Evolutionary conservation across 768 basidiomycete genomes (phyloP).

Genomic region (Lenzites betulinus): DNA sequence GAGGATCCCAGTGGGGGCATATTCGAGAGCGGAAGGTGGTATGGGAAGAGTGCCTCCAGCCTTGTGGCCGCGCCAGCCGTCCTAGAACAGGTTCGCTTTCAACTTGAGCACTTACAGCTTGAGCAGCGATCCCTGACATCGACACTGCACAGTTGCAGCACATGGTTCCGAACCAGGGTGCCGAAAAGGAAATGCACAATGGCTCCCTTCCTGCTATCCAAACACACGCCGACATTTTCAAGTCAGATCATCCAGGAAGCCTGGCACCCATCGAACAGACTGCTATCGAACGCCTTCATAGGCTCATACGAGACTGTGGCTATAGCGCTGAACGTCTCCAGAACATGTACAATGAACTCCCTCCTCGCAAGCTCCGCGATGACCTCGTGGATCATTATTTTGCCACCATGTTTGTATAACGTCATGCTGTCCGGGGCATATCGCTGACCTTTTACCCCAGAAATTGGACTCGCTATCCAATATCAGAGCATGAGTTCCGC

Average conservation of each 20-base stretch:
- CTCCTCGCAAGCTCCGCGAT: constrained; percentile 73
- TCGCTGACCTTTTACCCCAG: constrained; percentile 40
- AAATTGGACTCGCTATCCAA: constrained; percentile 93
- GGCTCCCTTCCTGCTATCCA: constrained; percentile 9
- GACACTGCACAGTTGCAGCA: constrained; percentile 9
- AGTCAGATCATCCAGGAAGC: constrained; percentile 35
- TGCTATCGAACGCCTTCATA: constrained; percentile 82
- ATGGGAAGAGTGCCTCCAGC: constrained; percentile 80
- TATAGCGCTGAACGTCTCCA: constrained; percentile 89
- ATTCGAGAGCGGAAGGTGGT: constrained; percentile 87
- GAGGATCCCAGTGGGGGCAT: constrained; percentile 75
- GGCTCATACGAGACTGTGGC: constrained; percentile 89
- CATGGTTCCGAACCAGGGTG: constrained; percentile 9
- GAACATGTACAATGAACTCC: constrained; percentile 87
- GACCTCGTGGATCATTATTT: constrained; percentile 86
- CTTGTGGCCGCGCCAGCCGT: constrained; percentile 80
- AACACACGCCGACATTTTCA: constrained; percentile 13
- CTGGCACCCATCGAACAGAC: constrained; percentile 37
- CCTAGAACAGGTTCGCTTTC: constrained; percentile 64
- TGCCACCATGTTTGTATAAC: constrained; percentile 55
- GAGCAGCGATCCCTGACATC: neutral
- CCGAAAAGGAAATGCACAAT: neutral
- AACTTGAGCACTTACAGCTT: constrained; percentile 7
- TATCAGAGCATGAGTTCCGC: constrained; percentile 84
- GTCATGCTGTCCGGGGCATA: constrained; percentile 10